Evolutionary conservation across 768 basidiomycete genomes (phyloP), one percentile per base, ranked within the genome.

Genomic region (Guyanaporus albipodus): DNA sequence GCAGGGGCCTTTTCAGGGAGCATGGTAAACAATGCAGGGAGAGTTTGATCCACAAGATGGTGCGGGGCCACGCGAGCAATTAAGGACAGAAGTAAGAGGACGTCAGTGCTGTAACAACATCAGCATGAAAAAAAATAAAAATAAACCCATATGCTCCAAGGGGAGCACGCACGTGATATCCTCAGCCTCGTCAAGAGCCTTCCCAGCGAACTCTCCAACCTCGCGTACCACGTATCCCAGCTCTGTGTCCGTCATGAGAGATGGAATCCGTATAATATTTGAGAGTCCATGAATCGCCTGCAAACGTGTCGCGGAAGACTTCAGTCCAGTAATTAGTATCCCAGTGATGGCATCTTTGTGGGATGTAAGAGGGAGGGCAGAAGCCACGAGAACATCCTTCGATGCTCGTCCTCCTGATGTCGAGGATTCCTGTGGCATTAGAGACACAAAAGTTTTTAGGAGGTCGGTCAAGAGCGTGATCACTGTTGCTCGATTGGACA

Each of bases 261-360:
- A 65, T 7, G 74, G 69, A 2, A 89, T 82, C 8, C 77, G 78
- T n/a, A 84, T 74, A 54, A 96, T 61, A 17, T 76, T 76, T 32
- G 78, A 76, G 37, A 93, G 68, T 7, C 82, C 83, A 6, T 77
- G 73, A 15, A 96, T 67, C 0, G 87, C 85, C 18, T 81, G 72
- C 26, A 72, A 66, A 19, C 80, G 72, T 6, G 82, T 76, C 3
- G 76, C 60, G 6, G 75, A 38, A 3, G 68, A 65, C 54, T 76
- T 80, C 45, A 85, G 64, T 10, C 83, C 87, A 17, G 76, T 75
- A 18, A 73, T 76, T 27, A 85, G 70, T 31, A 79, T 67, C 10
- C 83, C 83, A 12, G 93, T 70, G 0, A 95, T 70, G 47, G 84
- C 79, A 51, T 94, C 91, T 63, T 91, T 90, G 64, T 77, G 85